Percentiles rank a stretch among this genome's conserved stretches.
These are phyloP conservation scores for Solanum acaule DNA, from an alignment of 257 asterid genomes.

Conservation along the genomic window DNA sequence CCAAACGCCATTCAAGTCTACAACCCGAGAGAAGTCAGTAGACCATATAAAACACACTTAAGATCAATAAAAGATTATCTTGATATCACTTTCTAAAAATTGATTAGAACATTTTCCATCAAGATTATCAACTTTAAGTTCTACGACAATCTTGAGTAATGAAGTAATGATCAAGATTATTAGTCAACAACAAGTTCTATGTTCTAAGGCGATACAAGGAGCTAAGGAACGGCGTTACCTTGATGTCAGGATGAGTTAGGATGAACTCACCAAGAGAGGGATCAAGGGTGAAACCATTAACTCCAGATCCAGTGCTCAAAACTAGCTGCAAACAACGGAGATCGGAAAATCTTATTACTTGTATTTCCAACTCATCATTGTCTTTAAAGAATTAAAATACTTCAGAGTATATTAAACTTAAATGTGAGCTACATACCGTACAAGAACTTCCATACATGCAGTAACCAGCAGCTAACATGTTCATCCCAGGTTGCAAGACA, in stretches of 20 bases:
- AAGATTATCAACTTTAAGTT: background rate
- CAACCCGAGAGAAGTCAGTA: background rate
- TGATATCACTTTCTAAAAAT: background rate
- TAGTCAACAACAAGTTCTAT: background rate
- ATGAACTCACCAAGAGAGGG: constrained; percentile 99
- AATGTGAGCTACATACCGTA: constrained; percentile 37
- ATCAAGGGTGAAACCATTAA: constrained; percentile 94
- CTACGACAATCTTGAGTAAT: background rate
- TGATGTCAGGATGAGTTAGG: constrained; percentile 85
- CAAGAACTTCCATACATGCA: constrained; percentile 99
- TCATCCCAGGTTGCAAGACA: constrained; percentile 90
- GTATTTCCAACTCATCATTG: background rate
- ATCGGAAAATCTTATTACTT: background rate
- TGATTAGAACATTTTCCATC: background rate
- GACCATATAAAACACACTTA: background rate
- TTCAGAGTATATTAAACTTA: background rate
- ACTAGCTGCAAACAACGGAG: constrained; percentile 44
- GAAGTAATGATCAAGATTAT: background rate
- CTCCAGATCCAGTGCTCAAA: constrained; percentile 83
- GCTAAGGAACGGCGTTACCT: constrained; percentile 29
- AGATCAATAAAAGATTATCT: background rate
- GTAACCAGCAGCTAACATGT: constrained; percentile 95
- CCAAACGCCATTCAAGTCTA: background rate
- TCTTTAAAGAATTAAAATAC: background rate
- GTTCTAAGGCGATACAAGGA: background rate